Evolutionary conservation across 2,329 filamentous ascomycete species (phyloP), one percentile per base, ranked within the genome.

Genomic region (Coleophoma cylindrospora): DNA sequence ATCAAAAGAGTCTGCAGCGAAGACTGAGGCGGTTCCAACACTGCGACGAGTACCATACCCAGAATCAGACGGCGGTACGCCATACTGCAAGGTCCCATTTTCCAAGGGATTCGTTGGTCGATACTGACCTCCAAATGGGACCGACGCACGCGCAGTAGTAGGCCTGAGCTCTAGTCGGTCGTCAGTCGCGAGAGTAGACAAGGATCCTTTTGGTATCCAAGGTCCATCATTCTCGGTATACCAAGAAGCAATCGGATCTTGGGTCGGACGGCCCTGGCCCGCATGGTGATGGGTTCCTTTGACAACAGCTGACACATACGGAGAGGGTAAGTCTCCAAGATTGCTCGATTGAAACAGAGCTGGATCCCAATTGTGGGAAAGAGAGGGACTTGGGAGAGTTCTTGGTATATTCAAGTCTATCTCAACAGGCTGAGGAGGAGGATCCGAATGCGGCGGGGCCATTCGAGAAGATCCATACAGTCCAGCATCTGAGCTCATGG

Each of bases 151-250:
- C 55, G 54, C 58, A 54, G 13, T 44, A 4, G n/a, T 13, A 8
- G 19, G 41, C 53, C 54, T 55, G 45, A 46, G n/a, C 56, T 52
- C 51, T 9, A 49, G 22, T 51, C 57, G 52, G 37, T 60, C 56
- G 44, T 61, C 61, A 14, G 45, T 17, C 10, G 54, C 36, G 27
- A 53, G 51, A 27, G 61, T 22, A 27, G 27, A 27, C 27, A 66
- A 59, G 19, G 66, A 59, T 14, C 56, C 62, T 44, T 58, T 64
- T n/a, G 69, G 70, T 17, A 66, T 61, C 74, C 74, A 77, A 46
- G 74, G 74, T 8, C 63, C 70, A 57, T 74, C 67, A 54, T 68
- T 66, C 17, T 50, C 60, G 8, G 56, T 51, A 52, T 70, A 74
- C 66, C 71, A 75, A 49, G 58, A 54, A 7, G 51, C n/a, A 21